phyloP scores from a whole-genome alignment of 768 basidiomycete genomes.

The Strobilomyces confusus region DNA sequence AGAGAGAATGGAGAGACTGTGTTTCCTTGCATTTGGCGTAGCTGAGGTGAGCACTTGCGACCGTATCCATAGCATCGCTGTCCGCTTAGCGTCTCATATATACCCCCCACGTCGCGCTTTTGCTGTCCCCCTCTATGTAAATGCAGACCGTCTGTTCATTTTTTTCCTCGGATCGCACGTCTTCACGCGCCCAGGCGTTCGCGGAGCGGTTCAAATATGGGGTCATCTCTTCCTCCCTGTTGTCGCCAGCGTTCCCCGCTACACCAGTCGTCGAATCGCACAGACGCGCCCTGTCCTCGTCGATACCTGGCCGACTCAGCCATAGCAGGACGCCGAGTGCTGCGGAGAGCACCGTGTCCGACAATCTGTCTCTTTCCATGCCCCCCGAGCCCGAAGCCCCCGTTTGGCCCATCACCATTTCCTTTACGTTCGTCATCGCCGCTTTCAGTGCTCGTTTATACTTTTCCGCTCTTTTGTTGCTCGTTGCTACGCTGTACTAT shows the following conservation, averaged over 20 bases:
- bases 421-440: conserved; percentile 36
- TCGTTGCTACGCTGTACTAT: conserved; percentile 38
- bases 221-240: conserved; percentile 73
- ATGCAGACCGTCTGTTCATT: conserved; percentile 37
- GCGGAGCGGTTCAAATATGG: conserved; percentile 82
- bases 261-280: conserved; percentile 30
- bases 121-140: conserved; percentile 7
- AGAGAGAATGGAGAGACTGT: conserved; percentile 27
- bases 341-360: conserved; percentile 24
- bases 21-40: conserved; percentile 19
- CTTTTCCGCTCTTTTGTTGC: conserved; percentile 35
- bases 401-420: conserved; percentile 39
- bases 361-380: conserved; percentile 24
- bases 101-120: conserved; percentile 3
- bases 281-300: conserved; percentile 33
- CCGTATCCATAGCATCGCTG: conserved; percentile 11
- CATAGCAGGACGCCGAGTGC: conserved; percentile 44
- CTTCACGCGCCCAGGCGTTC: conserved; percentile 46
- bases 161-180: conserved; percentile 32
- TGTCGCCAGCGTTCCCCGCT: conserved; percentile 53
- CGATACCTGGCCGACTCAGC: conserved; percentile 45
- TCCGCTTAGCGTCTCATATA: conserved; percentile 8
- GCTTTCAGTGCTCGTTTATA: conserved; percentile 44
- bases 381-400: conserved; percentile 33
- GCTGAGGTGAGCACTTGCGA: conserved; percentile 36